These are phyloP conservation scores for Paraleonurus japonicus DNA, from an alignment of 257 asterid genomes.

Conservation along the genomic window DNA sequence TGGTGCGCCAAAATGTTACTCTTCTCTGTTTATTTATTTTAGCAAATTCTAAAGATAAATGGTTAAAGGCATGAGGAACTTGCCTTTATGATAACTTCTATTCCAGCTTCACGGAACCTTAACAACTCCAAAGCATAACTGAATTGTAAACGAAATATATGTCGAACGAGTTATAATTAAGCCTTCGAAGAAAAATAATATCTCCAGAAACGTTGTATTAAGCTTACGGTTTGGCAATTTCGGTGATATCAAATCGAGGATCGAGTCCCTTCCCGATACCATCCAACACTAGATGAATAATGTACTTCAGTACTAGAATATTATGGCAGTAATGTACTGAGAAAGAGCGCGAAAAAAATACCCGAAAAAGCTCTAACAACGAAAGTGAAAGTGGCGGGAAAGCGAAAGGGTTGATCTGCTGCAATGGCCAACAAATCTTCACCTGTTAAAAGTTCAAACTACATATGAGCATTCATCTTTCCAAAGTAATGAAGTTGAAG, in stretches of 20 bases:
- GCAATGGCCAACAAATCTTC: slow-evolving; percentile 93
- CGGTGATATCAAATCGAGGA: slow-evolving; percentile 97
- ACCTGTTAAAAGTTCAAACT: slow-evolving; percentile 44
- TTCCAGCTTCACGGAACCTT: slow-evolving; percentile 92
- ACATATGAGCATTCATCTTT: neutral
- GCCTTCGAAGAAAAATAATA: neutral
- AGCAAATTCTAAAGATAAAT: no score
- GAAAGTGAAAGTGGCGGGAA: slow-evolving; percentile 98
- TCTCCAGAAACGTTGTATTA: neutral
- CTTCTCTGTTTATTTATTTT: neutral
- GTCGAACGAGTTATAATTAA: slow-evolving; percentile 5
- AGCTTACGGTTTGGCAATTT: slow-evolving; percentile 97
- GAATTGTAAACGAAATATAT: slow-evolving; percentile 11
- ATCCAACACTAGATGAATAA: slow-evolving; percentile 68
- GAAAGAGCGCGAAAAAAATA: slow-evolving; percentile 20
- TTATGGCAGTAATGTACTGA: neutral
- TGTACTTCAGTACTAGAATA: slow-evolving; percentile 21
- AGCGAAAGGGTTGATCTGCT: slow-evolving; percentile 96
- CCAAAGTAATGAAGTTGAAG: neutral
- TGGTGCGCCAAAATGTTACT: no score
- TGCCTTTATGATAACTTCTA: slow-evolving; percentile 83
- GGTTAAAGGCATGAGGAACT: slow-evolving; percentile 3
- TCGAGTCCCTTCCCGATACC: slow-evolving; percentile 99
- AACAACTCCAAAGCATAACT: slow-evolving; percentile 93
- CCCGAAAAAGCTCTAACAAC: slow-evolving; percentile 98